Base-by-base conservation (phyloP, 202 grass and related monocot species). In the Musa balbisiana region DNA sequence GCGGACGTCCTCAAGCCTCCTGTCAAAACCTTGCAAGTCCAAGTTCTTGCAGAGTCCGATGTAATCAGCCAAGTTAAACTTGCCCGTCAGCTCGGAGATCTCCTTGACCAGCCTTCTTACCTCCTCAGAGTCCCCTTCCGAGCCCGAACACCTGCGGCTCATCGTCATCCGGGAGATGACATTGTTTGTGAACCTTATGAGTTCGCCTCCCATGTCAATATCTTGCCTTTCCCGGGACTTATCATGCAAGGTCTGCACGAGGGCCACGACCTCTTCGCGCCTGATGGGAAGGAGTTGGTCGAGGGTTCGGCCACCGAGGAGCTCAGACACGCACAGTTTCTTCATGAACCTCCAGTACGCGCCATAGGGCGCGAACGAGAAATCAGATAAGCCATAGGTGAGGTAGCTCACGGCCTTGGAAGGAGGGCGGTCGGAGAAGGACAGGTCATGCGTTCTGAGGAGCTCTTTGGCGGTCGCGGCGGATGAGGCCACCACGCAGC, bases 41-140 rank as follows among this genome's bases (percentile, higher is more conserved):
- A 78, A 78, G 17, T 78, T 67, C 71, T 65, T 83, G 87, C 80
- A 87, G 2, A 67, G 10, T 26, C 82, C 80, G 51, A 96, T 84
- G 73, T 89, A 96, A 49, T 96, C 93, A 52, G 84, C 78, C 49
- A 92, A 56, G 77, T 96, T 86, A 73, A 96, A 96, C 24, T 71
- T 82, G 16, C 87, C 90, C 0, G 59, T 78, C 74, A 96, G 77
- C 83, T 82, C 85, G 21, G 83, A 80, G 0, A 80, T 62, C 82
- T 91, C 80, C 10, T 72, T 55, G 0, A 92, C 82, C 51, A 90
- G 53, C 25, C 52, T 8, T 56, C 90, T 69, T 67, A 85, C 80
- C 80, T 92, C 87, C 65, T 87, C 86, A 1, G 80, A 29, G 82
- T 83, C 86, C 6, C 26, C 67, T 11, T 85, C 84, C 26, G 73